Evolutionary conservation across 2,329 filamentous ascomycete genomes (phyloP), one percentile per base, ranked within the genome.

Genomic region (Basipetospora chlamydospora): DNA sequence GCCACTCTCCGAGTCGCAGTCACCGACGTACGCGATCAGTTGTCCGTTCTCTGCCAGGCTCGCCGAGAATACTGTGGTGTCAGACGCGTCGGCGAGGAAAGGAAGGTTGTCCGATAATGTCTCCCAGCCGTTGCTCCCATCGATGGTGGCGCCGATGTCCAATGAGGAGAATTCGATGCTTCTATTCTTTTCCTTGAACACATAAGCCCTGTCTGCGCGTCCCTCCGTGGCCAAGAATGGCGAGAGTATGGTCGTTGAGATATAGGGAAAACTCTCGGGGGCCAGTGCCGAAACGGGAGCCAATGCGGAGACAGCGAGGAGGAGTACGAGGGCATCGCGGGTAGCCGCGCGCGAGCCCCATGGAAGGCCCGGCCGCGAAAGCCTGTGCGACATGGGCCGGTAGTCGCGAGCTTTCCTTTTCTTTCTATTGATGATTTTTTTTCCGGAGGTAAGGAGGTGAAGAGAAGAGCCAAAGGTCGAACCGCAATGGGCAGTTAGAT

Each of bases 21-120:
- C 66, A 3, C 88, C 87, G 0, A 77, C 66, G 39, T 85, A 80
- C 2, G 90, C 75, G 3, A 75, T 69, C 20, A 95, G 67, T 9
- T 77, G 72, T 12, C 83, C 84, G 48, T 73, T 66, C 29, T 68
- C 59, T 32, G 80, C 73, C 22, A 86, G 64, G 0, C 77, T 63
- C 0, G 85, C 74, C 6, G 76, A 66, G 48, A 85, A 90, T 0
- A 80, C 64, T 9, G 64, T 66, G 4, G 59, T 61, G 26, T 57
- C 56, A 21, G 60, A 53, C 22, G 57, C 51, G 28, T 59, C 57
- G 23, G 59, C 46, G 10, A 80, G 55, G 47, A 90, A 90, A 1
- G 74, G 82, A 18, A 82, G 61, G 17, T 58, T 58, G 5, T 61
- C 55, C 2, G 72, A 67, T 2, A 84, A 55, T 1, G 59, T 70